These are phyloP conservation scores for Ramaria sp. DNA, from an alignment of 768 basidiomycete genomes.

Conservation along the genomic window DNA sequence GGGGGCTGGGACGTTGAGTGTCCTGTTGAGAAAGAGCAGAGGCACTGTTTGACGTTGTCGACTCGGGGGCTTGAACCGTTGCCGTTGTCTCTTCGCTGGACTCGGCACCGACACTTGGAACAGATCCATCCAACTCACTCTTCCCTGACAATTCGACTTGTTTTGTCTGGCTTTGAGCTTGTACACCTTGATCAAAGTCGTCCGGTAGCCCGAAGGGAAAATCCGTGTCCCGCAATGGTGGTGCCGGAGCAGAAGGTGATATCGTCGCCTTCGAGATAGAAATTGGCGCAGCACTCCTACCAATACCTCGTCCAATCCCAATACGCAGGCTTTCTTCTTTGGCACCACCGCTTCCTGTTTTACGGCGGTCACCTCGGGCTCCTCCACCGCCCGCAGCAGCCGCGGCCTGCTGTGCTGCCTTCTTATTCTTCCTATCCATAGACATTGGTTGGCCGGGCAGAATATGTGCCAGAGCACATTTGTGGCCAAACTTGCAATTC, in stretches of 20 bases:
- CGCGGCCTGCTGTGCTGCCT: conserved; percentile 66
- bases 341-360: conserved; percentile 20
- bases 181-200: conserved; percentile 21
- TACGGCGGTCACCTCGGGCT: conserved; percentile 24
- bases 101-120: conserved; percentile 27
- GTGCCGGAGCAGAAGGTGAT: conserved; percentile 70
- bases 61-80: conserved; percentile 8
- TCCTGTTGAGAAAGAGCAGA: conserved; percentile 14
- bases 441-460: conserved; percentile 89
- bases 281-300: conserved; percentile 32
- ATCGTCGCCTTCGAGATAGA: conserved; percentile 60
- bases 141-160: neutral
- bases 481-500: conserved; percentile 68
- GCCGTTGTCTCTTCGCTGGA: conserved; percentile 6
- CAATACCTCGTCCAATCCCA: conserved; percentile 6
- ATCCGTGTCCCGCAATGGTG: conserved; percentile 64
- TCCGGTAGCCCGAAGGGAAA: conserved; percentile 64
- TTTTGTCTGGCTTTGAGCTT: neutral
- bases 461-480: conserved; percentile 92
- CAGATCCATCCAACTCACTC: conserved; percentile 33
- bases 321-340: conserved; percentile 12
- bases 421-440: conserved; percentile 98
- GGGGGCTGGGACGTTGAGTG: conserved; percentile 23
- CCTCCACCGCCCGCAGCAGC: conserved; percentile 23
- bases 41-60: conserved; percentile 12